These are phyloP conservation scores for Magnolia sinica DNA, from an alignment of 164 flowering plant genomes.

Conservation along the genomic window DNA sequence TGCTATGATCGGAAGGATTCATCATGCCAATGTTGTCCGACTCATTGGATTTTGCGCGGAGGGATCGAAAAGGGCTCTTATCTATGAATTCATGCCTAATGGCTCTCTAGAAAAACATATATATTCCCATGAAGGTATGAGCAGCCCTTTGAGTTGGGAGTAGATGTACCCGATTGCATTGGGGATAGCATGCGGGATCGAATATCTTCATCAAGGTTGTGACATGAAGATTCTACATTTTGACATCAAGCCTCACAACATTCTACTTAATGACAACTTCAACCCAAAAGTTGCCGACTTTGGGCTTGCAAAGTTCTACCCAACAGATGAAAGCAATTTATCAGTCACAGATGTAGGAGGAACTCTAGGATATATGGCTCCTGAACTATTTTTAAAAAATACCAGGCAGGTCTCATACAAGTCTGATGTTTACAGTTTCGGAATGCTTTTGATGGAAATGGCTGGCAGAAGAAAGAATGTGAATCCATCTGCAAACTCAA, in stretches of 20 bases:
- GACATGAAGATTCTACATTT: slow-evolving; percentile 18
- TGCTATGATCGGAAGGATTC: slow-evolving; percentile 16
- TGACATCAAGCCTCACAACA: slow-evolving; percentile 18
- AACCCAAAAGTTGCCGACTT: slow-evolving; percentile 16
- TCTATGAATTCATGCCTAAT: slow-evolving; percentile 19
- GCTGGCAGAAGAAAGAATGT: no score
- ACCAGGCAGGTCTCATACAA: no score
- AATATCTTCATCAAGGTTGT: slow-evolving; percentile 16
- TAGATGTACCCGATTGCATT: slow-evolving; percentile 5
- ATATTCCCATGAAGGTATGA: neutral
- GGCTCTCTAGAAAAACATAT: slow-evolving; percentile 14
- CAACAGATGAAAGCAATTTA: neutral
- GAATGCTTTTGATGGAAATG: no score
- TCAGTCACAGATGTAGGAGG: slow-evolving; percentile 6
- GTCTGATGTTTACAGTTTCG: no score
- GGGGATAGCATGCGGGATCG: slow-evolving; percentile 13
- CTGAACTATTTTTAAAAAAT: slow-evolving; percentile 4
- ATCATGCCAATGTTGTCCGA: slow-evolving; percentile 12
- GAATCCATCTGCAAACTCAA: no score
- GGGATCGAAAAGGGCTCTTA: slow-evolving; percentile 13
- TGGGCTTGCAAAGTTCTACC: slow-evolving; percentile 13
- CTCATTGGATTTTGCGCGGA: slow-evolving; percentile 13
- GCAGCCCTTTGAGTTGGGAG: slow-evolving; percentile 1
- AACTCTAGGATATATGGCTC: slow-evolving; percentile 14
- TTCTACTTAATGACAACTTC: slow-evolving; percentile 11